Base-by-base conservation (phyloP, 2,329 filamentous ascomycete genomes). In the Cadophora luteo-olivacea region DNA sequence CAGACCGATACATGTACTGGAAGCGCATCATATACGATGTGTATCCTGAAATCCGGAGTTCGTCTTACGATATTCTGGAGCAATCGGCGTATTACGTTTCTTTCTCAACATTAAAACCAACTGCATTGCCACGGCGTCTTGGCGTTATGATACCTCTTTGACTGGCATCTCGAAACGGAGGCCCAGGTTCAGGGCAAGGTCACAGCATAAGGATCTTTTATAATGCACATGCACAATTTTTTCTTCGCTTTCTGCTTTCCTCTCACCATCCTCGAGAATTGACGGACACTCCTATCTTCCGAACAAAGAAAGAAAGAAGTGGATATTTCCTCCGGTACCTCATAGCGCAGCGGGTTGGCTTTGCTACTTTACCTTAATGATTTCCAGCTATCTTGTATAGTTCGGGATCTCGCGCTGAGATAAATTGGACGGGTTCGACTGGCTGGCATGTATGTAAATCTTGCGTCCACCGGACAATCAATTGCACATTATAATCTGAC, bases 111-210 rank as follows among this genome's bases (percentile, higher is more conserved):
- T 16, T 55, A 24, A 24, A n/a, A 1, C 16, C 48, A 33, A n/a
- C 9, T 64, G 61, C 68, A 69, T 69, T 66, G 65, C 68, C 45
- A 24, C 36, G 67, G 67, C 49, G 67, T 62, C 49, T 11, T 52
- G 64, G 54, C 11, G 51, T 60, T 66, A 41, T 45, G 38, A 61
- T 63, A 52, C 48, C 61, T 49, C 48, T 38, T 32, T 22, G 16
- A 41, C n/a, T 33, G 58, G 38, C 16, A 48, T 32, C 41, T 29
- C 38, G 32, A 61, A 32, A 48, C 4, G 58, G 22, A 45, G n/a
- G 24, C 24, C 41, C 36, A 32, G 38, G 58, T 29, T 19, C 24
- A 45, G 58, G 38, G 24, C 45, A 19, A 22, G 45, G 19, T 25
- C 38, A 48, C n/a, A 29, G 38, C 36, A 29, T 61, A 29, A 45